Evolutionary conservation across 192 early-diverging fungal genomes (phyloP).

Genomic region (Diversispora epigaea): DNA sequence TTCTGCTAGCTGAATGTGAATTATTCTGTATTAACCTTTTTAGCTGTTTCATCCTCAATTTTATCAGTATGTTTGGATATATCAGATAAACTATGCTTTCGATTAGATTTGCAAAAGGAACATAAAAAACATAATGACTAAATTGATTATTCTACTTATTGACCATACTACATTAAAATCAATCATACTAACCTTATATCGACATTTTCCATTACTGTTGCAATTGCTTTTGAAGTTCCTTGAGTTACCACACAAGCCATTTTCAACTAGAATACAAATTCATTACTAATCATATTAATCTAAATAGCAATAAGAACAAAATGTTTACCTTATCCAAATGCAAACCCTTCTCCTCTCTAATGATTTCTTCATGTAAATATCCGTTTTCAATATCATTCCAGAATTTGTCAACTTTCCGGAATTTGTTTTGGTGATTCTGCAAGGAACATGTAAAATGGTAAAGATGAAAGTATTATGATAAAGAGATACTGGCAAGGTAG

Average conservation of each 20-base stretch:
- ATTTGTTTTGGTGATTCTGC: slow-evolving; percentile 8
- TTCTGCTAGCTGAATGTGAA: neutral
- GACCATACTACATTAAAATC: slow-evolving; percentile 8
- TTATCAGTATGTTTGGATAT: slow-evolving; percentile 1
- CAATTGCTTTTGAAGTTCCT: slow-evolving; percentile 1
- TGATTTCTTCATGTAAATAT: slow-evolving; percentile 8
- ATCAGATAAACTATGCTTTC: slow-evolving; percentile 9
- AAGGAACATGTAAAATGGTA: slow-evolving; percentile 3
- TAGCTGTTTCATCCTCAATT: neutral
- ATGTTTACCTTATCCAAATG: slow-evolving; percentile 10
- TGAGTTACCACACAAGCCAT: slow-evolving; percentile 6
- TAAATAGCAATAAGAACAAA: slow-evolving; percentile 15
- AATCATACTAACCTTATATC: slow-evolving; percentile 18
- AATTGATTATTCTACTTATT: slow-evolving; percentile 4
- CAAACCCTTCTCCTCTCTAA: neutral
- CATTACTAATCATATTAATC: slow-evolving; percentile 4
- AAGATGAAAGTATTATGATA: slow-evolving; percentile 4
- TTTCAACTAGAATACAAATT: slow-evolving; percentile 12
- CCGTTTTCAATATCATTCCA: slow-evolving; percentile 19
- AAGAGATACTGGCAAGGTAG: slow-evolving; percentile 6
- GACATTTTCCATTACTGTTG: slow-evolving; percentile 12
- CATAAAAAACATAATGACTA: slow-evolving; percentile 10
- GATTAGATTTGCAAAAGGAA: slow-evolving; percentile 8
- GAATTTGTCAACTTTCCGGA: slow-evolving; percentile 12
- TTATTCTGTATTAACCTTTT: slow-evolving; percentile 23